phyloP scores from a whole-genome alignment of 768 basidiomycete species.

The Cystobasidium tubakii region DNA sequence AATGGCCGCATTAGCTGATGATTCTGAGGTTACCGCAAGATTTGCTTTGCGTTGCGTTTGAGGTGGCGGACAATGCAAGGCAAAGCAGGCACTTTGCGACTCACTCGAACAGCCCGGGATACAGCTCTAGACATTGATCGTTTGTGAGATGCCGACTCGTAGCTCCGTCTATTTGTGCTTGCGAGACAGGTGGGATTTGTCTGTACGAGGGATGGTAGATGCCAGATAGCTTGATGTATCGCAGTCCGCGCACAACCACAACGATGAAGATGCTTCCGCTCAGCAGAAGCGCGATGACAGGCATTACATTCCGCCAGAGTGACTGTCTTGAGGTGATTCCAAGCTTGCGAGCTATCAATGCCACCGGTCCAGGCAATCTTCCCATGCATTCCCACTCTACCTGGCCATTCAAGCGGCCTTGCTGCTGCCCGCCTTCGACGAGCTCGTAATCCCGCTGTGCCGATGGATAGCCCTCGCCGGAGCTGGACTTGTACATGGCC shows the following conservation, averaged over 20 bases:
- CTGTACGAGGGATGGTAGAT: conserved; percentile 11
- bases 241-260: not conserved
- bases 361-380: not conserved
- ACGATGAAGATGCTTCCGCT: conserved; percentile 15
- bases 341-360: conserved; percentile 4
- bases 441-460: conserved; percentile 10
- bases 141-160: conserved; percentile 8
- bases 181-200: conserved; percentile 2
- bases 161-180: conserved; percentile 26
- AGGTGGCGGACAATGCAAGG: not conserved
- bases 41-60: too few relatives aligned
- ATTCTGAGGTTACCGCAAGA: not conserved
- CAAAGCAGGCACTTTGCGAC: not conserved
- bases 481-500: not conserved
- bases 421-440: not conserved
- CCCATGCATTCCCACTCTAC: not conserved
- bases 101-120: conserved; percentile 32
- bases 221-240: conserved; percentile 23
- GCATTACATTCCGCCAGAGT: conserved; percentile 11
- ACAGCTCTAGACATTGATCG: conserved; percentile 15
- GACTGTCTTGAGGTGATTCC: conserved; percentile 52
- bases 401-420: not conserved
- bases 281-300: not conserved
- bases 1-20: too few relatives aligned
- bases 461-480: not conserved